Conservation (phyloP, 2,329 filamentous ascomycete species). For the Neonectria punicea region DNA sequence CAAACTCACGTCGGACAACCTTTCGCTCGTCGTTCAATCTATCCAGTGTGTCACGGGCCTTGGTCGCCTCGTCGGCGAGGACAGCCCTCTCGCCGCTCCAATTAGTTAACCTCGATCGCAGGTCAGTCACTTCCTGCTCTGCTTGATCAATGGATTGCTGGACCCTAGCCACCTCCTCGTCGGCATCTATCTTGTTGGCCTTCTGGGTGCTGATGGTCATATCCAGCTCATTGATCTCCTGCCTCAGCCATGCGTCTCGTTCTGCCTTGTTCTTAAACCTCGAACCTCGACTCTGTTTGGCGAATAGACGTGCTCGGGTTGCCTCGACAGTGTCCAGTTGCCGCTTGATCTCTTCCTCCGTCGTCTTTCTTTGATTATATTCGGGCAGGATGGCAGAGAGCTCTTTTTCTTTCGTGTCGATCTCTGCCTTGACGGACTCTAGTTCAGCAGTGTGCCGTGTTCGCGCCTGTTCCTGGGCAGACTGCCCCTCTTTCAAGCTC, state of each 20-base stretch:
- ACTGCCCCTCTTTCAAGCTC: constrained; percentile 83
- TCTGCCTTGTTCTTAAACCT: constrained; percentile 90
- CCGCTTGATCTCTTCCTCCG: constrained; percentile 76
- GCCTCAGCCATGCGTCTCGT: constrained; percentile 83
- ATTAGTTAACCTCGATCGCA: constrained; percentile 80
- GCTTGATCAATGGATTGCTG: constrained; percentile 76
- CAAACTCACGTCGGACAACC: constrained; percentile 87
- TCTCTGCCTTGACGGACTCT: constrained; percentile 76
- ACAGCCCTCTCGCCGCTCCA: constrained; percentile 79
- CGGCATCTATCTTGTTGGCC: constrained; percentile 83
- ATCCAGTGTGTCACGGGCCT: constrained; percentile 82
- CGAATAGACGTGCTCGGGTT: constrained; percentile 80
- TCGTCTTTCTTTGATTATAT: constrained; percentile 76
- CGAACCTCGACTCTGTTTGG: constrained; percentile 89
- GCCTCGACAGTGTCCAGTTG: constrained; percentile 82
- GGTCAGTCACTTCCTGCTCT: constrained; percentile 75
- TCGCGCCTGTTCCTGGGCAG: constrained; percentile 78
- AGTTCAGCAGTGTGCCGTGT: constrained; percentile 78
- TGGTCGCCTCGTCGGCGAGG: constrained; percentile 78
- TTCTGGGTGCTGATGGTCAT: constrained; percentile 81
- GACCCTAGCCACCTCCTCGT: constrained; percentile 81
- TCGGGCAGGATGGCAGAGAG: constrained; percentile 79
- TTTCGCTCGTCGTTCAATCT: constrained; percentile 87
- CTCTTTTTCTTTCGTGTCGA: constrained; percentile 80
- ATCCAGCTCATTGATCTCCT: constrained; percentile 84